These are phyloP conservation scores for Mycothermus thermophilus DNA, from an alignment of 495 filamentous ascomycete genomes.

Conservation along the genomic window DNA sequence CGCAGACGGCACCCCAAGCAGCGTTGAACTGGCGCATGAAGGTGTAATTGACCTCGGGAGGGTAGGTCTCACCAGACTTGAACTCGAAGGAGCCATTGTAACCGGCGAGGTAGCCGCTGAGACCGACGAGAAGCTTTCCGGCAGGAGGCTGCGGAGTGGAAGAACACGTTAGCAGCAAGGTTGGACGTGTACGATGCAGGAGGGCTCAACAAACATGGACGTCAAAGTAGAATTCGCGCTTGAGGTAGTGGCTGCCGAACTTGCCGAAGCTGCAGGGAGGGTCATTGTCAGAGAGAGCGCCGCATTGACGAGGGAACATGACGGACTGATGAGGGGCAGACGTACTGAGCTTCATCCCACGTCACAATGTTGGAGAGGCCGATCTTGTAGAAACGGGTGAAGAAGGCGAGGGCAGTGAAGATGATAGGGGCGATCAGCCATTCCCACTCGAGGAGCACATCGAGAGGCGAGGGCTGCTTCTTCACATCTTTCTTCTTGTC, in stretches of 20 bases:
- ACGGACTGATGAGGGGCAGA: constrained; percentile 4
- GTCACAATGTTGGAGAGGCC: constrained; percentile 91
- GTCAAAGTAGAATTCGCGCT: constrained; percentile 99
- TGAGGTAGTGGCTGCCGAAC: constrained; percentile 96
- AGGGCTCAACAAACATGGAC: constrained; percentile 37
- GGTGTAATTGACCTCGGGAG: constrained; percentile 85
- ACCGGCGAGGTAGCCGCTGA: constrained; percentile 88
- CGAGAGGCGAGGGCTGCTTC: constrained; percentile 44
- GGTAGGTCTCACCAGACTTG: constrained; percentile 94
- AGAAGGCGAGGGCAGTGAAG: constrained; percentile 78
- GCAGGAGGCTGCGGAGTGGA: constrained; percentile 82
- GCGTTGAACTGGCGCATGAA: constrained; percentile 98
- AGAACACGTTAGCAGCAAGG: no score
- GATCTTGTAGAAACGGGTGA: constrained; percentile 92
- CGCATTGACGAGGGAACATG: no score
- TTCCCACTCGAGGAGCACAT: constrained; percentile 66
- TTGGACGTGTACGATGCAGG: constrained; percentile 1
- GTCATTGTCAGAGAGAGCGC: constrained; percentile 6
- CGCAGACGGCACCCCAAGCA: constrained; percentile 80
- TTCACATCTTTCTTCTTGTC: constrained; percentile 56
- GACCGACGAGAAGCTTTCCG: constrained; percentile 94
- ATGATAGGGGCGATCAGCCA: constrained; percentile 75
- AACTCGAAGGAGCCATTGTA: constrained; percentile 99
- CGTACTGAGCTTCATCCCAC: constrained; percentile 97
- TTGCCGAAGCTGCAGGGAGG: constrained; percentile 69